These are phyloP conservation scores for Rhizopus arrhizus DNA, from an alignment of 371 early-diverging fungal genomes.

Conservation along the genomic window DNA sequence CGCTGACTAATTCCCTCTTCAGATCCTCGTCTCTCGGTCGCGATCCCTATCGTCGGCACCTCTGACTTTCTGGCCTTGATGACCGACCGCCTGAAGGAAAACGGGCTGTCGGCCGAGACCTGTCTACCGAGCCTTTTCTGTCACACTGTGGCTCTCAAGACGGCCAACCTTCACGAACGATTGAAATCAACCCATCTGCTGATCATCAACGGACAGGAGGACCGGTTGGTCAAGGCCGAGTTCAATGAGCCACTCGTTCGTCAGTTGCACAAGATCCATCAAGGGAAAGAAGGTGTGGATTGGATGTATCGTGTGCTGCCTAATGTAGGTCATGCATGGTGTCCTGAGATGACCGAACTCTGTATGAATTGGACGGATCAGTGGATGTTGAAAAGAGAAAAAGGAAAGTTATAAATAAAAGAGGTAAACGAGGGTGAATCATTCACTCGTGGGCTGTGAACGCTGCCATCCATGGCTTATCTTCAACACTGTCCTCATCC, in stretches of 20 bases:
- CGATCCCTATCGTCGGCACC: constrained; percentile 47
- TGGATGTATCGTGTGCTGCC: constrained; percentile 38
- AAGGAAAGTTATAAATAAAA: not conserved
- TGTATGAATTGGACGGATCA: constrained; percentile 34
- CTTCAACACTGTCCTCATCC: too few relatives aligned
- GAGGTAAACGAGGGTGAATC: too few relatives aligned
- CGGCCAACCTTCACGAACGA: constrained; percentile 20
- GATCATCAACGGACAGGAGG: constrained; percentile 41
- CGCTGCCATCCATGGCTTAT: too few relatives aligned
- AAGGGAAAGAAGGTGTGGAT: constrained; percentile 31
- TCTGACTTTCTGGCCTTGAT: constrained; percentile 38
- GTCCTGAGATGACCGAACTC: constrained; percentile 33
- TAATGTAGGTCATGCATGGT: constrained; percentile 45
- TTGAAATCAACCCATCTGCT: constrained; percentile 36
- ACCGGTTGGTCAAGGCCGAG: constrained; percentile 33
- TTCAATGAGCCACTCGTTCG: constrained; percentile 30
- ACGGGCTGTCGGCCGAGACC: constrained; percentile 9
- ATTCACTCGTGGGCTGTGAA: too few relatives aligned
- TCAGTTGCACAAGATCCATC: constrained; percentile 19
- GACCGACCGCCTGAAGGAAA: constrained; percentile 25
- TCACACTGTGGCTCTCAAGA: constrained; percentile 15
- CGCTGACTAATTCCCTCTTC: not conserved
- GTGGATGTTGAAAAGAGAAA: constrained; percentile 34
- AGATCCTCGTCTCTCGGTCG: constrained; percentile 48
- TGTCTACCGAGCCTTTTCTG: constrained; percentile 33